Percentiles rank a stretch among this genome's conserved stretches.
Evolutionary conservation across 2,329 filamentous ascomycete species (phyloP).

Genomic region (Fusarium sp.): DNA sequence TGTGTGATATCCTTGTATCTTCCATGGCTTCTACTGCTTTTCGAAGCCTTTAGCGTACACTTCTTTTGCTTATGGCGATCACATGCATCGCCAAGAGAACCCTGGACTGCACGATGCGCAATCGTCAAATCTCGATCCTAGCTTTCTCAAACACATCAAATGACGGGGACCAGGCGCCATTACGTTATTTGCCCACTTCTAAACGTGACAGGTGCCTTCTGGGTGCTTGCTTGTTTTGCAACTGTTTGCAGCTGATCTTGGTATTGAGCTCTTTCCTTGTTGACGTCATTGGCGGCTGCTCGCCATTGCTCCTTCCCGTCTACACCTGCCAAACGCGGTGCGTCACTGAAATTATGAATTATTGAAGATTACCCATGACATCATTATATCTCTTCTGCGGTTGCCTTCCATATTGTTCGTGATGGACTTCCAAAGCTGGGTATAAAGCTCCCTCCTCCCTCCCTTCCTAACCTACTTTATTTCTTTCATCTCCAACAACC

Average conservation of each 20-base stretch:
- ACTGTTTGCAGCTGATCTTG: conserved; percentile 1
- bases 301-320: conserved; percentile 4
- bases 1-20: not conserved
- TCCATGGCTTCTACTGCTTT: not conserved
- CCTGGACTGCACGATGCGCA: not conserved
- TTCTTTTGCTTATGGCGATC: conserved; percentile 4
- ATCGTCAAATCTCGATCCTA: conserved; percentile 20
- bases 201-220: conserved; percentile 7
- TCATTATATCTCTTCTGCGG: conserved; percentile 22
- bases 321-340: conserved; percentile 1
- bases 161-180: conserved; percentile 17
- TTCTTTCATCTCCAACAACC: conserved; percentile 12
- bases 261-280: conserved; percentile 8
- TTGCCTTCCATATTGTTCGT: conserved; percentile 23
- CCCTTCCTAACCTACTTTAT: conserved; percentile 33
- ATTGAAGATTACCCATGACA: conserved; percentile 30
- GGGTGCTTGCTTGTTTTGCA: conserved; percentile 22
- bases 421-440: conserved; percentile 16
- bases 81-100: conserved; percentile 23
- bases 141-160: conserved; percentile 3
- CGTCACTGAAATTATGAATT: conserved; percentile 16
- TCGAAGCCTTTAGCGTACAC: not conserved
- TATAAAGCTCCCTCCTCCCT: conserved; percentile 41
- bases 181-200: conserved; percentile 28
- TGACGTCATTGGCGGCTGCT: conserved; percentile 34